Evolutionary conservation across 176 grass and related monocot species (phyloP).

Genomic region (Miscanthus lutarioriparius): DNA sequence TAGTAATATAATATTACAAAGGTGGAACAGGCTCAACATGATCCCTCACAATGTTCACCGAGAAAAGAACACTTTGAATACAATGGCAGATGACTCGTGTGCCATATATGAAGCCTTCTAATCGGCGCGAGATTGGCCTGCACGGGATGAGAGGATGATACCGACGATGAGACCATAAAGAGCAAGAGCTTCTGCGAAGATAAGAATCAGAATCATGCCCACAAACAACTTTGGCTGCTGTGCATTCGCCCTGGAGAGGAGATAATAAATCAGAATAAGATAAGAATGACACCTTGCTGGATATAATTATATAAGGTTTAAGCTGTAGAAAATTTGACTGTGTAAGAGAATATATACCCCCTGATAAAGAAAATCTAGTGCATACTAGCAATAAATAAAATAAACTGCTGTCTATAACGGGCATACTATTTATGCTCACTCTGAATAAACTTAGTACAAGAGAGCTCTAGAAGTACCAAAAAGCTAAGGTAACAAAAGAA

Average conservation of each 20-base stretch:
- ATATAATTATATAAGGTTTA: background rate
- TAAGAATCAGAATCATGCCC: constrained; percentile 52
- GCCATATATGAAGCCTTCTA: constrained; percentile 17
- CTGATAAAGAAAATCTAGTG: background rate
- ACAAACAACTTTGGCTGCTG: constrained; percentile 50
- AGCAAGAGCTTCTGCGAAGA: constrained; percentile 48
- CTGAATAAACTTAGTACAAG: background rate
- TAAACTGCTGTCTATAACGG: background rate
- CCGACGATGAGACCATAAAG: constrained; percentile 48
- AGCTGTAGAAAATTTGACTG: background rate
- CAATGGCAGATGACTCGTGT: background rate
- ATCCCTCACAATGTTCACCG: constrained; percentile 3
- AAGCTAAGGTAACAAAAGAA: background rate
- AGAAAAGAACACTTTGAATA: constrained; percentile 11
- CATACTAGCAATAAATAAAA: background rate
- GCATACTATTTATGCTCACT: background rate
- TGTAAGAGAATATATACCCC: background rate
- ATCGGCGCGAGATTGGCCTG: constrained; percentile 38
- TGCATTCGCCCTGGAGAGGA: constrained; percentile 28
- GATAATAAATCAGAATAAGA: background rate
- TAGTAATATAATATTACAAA: constrained; percentile 28
- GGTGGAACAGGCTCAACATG: constrained; percentile 15
- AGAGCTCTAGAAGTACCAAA: background rate
- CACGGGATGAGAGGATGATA: constrained; percentile 52
- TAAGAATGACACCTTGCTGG: background rate